A percentile compares a stretch with the other conserved stretches of the same genome.
phyloP scores from a whole-genome alignment of 306 rosid species.

The Lupinus albus region DNA sequence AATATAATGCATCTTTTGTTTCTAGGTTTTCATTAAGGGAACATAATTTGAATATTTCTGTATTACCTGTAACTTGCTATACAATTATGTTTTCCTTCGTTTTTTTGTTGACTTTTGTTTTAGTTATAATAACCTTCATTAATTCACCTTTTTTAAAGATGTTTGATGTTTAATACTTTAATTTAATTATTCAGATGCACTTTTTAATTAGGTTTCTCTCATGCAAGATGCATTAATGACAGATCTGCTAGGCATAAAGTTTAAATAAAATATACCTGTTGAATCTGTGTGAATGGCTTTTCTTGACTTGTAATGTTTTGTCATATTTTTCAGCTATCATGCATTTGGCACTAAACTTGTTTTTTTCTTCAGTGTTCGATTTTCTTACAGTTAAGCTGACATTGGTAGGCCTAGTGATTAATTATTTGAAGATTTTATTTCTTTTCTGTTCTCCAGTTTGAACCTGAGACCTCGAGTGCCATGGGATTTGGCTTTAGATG shows the following conservation, averaged over 20 bases:
- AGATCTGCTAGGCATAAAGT: constrained; percentile 31
- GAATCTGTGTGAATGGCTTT: constrained; percentile 34
- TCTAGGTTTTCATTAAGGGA: constrained; percentile 17
- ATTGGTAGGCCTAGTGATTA: constrained; percentile 32
- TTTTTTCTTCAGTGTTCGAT: constrained; percentile 5
- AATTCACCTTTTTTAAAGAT: constrained; percentile 10
- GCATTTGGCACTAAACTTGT: constrained; percentile 1
- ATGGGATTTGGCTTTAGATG: constrained; percentile 99
- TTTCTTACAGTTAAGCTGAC: constrained; percentile 27
- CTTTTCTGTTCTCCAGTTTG: constrained; percentile 63
- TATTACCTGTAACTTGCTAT: constrained; percentile 20
- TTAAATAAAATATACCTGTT: constrained; percentile 26
- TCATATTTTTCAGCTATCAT: constrained; percentile 26
- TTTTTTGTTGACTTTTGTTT: constrained; percentile 7
- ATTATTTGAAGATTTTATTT: constrained; percentile 28
- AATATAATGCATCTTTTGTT: constrained; percentile 37
- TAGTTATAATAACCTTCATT: constrained; percentile 8
- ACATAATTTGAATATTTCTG: constrained; percentile 18
- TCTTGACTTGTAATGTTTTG: constrained; percentile 10
- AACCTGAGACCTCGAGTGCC: constrained; percentile 93
- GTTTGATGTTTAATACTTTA: constrained; percentile 30
- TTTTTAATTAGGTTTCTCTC: constrained; percentile 31
- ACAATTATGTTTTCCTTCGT: neutral
- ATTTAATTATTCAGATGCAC: constrained; percentile 33
- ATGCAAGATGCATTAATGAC: constrained; percentile 27